Evolutionary conservation across 352 stramenopile genomes (phyloP).

Genomic region (Bremia lactucae): DNA sequence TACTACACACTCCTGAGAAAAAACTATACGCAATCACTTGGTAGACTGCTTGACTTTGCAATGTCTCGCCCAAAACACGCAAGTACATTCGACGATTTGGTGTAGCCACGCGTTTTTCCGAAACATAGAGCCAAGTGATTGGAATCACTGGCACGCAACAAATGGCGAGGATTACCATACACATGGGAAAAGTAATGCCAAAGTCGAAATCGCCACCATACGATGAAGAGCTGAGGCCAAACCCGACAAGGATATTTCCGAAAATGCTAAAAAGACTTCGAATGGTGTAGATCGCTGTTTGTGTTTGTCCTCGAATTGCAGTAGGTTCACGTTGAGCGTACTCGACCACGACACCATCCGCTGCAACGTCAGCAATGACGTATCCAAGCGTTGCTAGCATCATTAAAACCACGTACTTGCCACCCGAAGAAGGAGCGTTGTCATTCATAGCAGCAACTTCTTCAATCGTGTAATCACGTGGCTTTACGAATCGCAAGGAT

Average conservation of each 20-base stretch:
- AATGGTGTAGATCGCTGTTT: slow-evolving; percentile 33
- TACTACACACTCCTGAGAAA: slow-evolving; percentile 20
- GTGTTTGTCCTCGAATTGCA: slow-evolving; percentile 19
- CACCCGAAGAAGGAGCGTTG: slow-evolving; percentile 17
- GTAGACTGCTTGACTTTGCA: slow-evolving; percentile 28
- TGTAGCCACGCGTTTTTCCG: slow-evolving; percentile 10
- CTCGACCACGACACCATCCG: slow-evolving; percentile 35
- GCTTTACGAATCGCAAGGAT: slow-evolving; percentile 15
- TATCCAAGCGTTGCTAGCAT: slow-evolving; percentile 42
- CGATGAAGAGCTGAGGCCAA: slow-evolving; percentile 22
- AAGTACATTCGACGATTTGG: slow-evolving; percentile 21
- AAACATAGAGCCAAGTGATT: slow-evolving; percentile 27
- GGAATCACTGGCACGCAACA: slow-evolving; percentile 22
- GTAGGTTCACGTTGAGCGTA: slow-evolving; percentile 34
- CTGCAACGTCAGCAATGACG: slow-evolving; percentile 36
- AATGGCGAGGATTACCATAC: slow-evolving; percentile 15
- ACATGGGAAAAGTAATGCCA: slow-evolving; percentile 20
- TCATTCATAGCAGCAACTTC: slow-evolving; percentile 24
- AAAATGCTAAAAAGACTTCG: slow-evolving; percentile 27
- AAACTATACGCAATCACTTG: slow-evolving; percentile 31
- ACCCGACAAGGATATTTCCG: slow-evolving; percentile 21
- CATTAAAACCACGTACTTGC: slow-evolving; percentile 46
- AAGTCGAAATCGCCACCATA: slow-evolving; percentile 31
- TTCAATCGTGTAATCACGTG: slow-evolving; percentile 13
- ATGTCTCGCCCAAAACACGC: slow-evolving; percentile 10